These are phyloP conservation scores for Boletus vermiculosoides DNA, from an alignment of 768 basidiomycete genomes.

Conservation along the genomic window DNA sequence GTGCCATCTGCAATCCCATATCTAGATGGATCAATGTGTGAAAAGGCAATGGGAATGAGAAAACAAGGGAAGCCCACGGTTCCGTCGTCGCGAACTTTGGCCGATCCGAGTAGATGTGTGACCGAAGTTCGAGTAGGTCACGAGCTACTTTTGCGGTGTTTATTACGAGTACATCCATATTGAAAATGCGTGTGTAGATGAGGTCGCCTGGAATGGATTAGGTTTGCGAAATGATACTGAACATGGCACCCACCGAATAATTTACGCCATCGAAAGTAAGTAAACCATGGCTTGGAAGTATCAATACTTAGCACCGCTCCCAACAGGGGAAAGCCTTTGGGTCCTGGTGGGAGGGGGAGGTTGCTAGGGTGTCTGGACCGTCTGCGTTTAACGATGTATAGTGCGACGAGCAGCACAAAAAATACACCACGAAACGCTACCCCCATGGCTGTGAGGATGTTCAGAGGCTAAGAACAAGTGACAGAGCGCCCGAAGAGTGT, in stretches of 20 bases:
- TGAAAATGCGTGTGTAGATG: slow-evolving; percentile 21
- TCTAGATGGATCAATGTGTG: slow-evolving; percentile 6
- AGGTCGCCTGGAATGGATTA: slow-evolving; percentile 20
- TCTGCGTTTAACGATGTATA: slow-evolving; percentile 14
- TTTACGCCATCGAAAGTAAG: slow-evolving; percentile 35
- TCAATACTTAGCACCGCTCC: slow-evolving; percentile 30
- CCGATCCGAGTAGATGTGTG: slow-evolving; percentile 35
- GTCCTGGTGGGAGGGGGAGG: slow-evolving; percentile 48
- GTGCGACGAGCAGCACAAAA: slow-evolving; percentile 9
- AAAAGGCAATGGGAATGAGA: neutral
- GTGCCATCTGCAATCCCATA: slow-evolving; percentile 37
- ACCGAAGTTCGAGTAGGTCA: slow-evolving; percentile 30
- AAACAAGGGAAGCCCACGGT: slow-evolving; percentile 11
- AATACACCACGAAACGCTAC: neutral
- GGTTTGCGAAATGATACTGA: neutral
- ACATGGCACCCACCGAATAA: slow-evolving; percentile 16
- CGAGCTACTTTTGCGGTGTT: slow-evolving; percentile 27
- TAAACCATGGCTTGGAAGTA: slow-evolving; percentile 30
- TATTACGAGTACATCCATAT: slow-evolving; percentile 27
- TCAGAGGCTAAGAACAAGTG: neutral
- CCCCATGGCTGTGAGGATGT: neutral
- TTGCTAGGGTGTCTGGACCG: neutral
- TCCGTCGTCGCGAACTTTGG: slow-evolving; percentile 26
- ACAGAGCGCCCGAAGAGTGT: neutral
- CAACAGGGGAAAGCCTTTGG: slow-evolving; percentile 42